Evolutionary conservation across 768 basidiomycete genomes (phyloP), one percentile per base, ranked within the genome.

Genomic region (Tulasnella sp.): DNA sequence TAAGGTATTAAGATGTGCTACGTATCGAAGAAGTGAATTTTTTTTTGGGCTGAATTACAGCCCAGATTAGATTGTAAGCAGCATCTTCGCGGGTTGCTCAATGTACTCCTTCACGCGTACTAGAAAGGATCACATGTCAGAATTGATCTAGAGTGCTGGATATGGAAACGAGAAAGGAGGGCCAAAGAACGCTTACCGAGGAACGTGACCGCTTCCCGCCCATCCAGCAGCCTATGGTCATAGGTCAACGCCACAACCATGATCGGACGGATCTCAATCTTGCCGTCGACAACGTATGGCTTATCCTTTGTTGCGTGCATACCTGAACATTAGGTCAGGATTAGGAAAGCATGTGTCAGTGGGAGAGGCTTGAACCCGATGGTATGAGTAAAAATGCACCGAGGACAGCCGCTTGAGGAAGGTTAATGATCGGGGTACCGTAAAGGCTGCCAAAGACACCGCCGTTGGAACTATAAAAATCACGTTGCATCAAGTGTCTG

Each of bases 401-500:
- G 56, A 99, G 81, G 5, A 97, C 92, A 53, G 92, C 94, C 22
- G 92, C 74, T 70, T 97, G 94, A 3, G 93, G 94, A 46, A 93
- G 76, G 77, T 97, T 98, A 74, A 98, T 94, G 68, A 99, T 99
- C 38, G 94, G 94, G n/a, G 94, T 99, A 42, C 94, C 94, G 67
- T 85, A 96, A 50, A 99, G 75, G 50, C 91, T 94, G 45, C 94
- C 94, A 68, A 99, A 99, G 69, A 99, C 94, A 66, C 94, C 94
- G 46, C 94, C 96, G 68, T 99, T 99, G 42, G 96, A 98, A 71
- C 92, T 94, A 63, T n/a, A 44, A 19, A n/a, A n/a, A 11, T 0
- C n/a, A 53, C 4, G 3, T 4, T n/a, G n/a, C n/a, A n/a, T 15
- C 1, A 22, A 62, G 38, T 59, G 45, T 43, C 49, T 25, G 60